Evolutionary conservation across 192 early-diverging fungal species (phyloP), one percentile per base, ranked within the genome.

Genomic region (Coemansia sp.): DNA sequence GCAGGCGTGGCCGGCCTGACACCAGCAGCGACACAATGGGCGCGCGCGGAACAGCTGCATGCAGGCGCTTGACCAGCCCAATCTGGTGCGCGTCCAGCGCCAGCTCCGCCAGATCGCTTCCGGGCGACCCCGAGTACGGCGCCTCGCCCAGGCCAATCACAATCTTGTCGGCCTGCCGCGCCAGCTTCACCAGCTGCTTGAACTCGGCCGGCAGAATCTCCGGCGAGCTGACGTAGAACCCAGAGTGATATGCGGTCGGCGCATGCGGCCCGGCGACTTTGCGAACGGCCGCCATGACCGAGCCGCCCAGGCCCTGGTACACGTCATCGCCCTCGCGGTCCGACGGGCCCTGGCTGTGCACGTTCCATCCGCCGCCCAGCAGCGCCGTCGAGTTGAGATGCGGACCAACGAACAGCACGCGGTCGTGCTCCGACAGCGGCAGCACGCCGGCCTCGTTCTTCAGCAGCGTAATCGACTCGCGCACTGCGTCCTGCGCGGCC

Each of bases 381-480:
- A 84, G 72, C 40, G 74, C 69, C 1, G 85, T 81, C 0, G 78
- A 83, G 60, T 87, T 78, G 34, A 83, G 72, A 23, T 82, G 81
- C 5, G 85, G 86, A 3, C 87, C 87, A 4, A 86, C 68, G 4
- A 87, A 77, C 38, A 87, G 57, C 23, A 87, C 73, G 25, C 71
- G 81, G 17, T 85, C 75, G 25, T 57, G 19, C 0, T 64, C 15
- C 15, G 69, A 60, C 15, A 88, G 56, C 0, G 87, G 87, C 34
- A 88, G 71, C 50, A 65, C 57, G 21, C 36, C 54, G 17, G 65
- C 36, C 9, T 58, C 20, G 68, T 88, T 88, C 60, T 84, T 84
- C 9, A 87, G 66, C 19, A 88, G 64, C 4, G 87, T 85, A 37
- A 88, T 36, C 48, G 83, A 86, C 54, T 88, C 83, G 3, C 85